Conservation (phyloP, 768 basidiomycete species). For the Crucibulum laeve region DNA sequence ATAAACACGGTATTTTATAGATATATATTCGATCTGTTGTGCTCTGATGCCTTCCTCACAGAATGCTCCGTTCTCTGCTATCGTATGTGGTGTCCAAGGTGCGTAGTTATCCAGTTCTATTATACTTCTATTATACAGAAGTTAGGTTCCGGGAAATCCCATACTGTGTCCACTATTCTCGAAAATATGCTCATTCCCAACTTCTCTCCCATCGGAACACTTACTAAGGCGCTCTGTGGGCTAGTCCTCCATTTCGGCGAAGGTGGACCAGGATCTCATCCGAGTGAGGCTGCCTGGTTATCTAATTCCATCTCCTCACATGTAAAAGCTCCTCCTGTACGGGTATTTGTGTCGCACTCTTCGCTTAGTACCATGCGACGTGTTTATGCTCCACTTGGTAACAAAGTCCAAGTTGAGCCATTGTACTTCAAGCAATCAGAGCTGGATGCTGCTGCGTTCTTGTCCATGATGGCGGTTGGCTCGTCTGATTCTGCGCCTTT, state of each 20-base stretch:
- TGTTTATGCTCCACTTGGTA: constrained; percentile 50
- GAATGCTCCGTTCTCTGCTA: constrained; percentile 72
- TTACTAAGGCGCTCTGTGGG: constrained; percentile 53
- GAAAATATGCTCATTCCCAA: constrained; percentile 67
- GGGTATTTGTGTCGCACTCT: constrained; percentile 58
- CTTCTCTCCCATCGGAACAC: constrained; percentile 41
- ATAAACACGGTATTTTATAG: constrained; percentile 55
- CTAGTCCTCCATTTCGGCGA: constrained; percentile 70
- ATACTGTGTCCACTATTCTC: constrained; percentile 63
- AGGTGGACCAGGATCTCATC: constrained; percentile 51
- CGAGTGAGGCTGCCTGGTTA: constrained; percentile 67
- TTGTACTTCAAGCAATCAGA: constrained; percentile 54
- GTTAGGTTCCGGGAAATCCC: constrained; percentile 67
- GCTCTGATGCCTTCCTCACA: constrained; percentile 15
- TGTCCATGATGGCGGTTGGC: constrained; percentile 73
- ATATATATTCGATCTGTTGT: neutral
- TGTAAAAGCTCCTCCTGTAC: constrained; percentile 28
- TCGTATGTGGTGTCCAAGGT: constrained; percentile 74
- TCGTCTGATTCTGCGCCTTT: constrained; percentile 59
- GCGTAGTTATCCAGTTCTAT: neutral
- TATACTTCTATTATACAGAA: neutral
- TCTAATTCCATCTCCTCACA: constrained; percentile 26
- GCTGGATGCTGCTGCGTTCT: constrained; percentile 62
- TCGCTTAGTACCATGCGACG: constrained; percentile 57
- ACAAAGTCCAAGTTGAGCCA: constrained; percentile 46